phyloP scores from a whole-genome alignment of 306 rosid genomes.

The Canavalia ensiformis region DNA sequence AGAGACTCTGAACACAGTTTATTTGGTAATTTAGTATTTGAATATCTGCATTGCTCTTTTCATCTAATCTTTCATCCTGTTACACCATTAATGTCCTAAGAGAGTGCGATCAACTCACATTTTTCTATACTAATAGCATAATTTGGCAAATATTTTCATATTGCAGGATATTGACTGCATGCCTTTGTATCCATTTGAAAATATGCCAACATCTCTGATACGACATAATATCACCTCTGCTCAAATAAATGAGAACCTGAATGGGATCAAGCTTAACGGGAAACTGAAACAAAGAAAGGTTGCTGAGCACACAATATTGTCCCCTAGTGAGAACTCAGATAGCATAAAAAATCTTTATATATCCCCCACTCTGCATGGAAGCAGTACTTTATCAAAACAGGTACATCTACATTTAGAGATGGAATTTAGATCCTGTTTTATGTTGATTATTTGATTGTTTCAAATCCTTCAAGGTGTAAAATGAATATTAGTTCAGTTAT shows the following conservation, averaged over 20 bases:
- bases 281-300: constrained; percentile 59
- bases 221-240: constrained; percentile 55
- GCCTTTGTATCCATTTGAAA: constrained; percentile 87
- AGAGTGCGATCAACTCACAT: not conserved
- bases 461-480: constrained; percentile 30
- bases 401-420: constrained; percentile 58
- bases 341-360: constrained; percentile 54
- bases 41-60: constrained; percentile 29
- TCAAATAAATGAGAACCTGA: constrained; percentile 58
- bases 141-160: constrained; percentile 39
- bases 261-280: constrained; percentile 64
- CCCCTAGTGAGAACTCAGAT: constrained; percentile 56
- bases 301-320: constrained; percentile 58
- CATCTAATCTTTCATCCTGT: constrained; percentile 35
- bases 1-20: constrained; percentile 33
- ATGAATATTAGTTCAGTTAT: constrained; percentile 1
- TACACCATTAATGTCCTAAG: constrained; percentile 23
- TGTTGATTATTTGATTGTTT: constrained; percentile 45
- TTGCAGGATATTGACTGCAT: constrained; percentile 95
- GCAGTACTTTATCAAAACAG: constrained; percentile 62
- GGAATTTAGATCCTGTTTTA: constrained; percentile 39
- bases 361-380: constrained; percentile 58
- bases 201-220: constrained; percentile 70
- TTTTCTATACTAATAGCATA: constrained; percentile 41
- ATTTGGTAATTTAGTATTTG: constrained; percentile 25